Conservation (phyloP, 371 early-diverging fungal species). For the Sporodiniella umbellata region DNA sequence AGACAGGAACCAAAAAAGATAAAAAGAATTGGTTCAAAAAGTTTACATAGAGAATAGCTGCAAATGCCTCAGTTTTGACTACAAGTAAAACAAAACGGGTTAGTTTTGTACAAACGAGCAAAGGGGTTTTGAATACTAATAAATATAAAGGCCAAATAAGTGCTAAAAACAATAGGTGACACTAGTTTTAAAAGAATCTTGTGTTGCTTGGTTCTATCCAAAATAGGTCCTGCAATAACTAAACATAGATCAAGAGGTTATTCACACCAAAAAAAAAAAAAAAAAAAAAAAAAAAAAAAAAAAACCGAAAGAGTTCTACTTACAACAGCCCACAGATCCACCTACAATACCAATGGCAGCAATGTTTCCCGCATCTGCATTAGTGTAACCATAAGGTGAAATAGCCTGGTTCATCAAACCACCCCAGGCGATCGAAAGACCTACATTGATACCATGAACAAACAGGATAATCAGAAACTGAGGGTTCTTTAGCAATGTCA, state of each 20-base stretch:
- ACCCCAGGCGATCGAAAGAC: slow-evolving; percentile 62
- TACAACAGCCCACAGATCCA: slow-evolving; percentile 51
- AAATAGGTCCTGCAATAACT: slow-evolving; percentile 47
- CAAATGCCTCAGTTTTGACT: slow-evolving; percentile 38
- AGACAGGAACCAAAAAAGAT: slow-evolving; percentile 40
- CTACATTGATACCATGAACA: slow-evolving; percentile 57
- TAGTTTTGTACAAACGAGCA: not conserved
- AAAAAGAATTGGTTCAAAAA: slow-evolving; percentile 34
- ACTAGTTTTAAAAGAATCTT: slow-evolving; percentile 41
- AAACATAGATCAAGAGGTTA: no score
- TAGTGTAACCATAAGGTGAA: slow-evolving; percentile 61
- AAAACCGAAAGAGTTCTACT: not conserved
- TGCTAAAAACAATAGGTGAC: slow-evolving; percentile 48
- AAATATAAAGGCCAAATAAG: slow-evolving; percentile 51
- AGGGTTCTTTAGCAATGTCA: slow-evolving; percentile 43
- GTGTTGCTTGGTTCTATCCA: slow-evolving; percentile 55
- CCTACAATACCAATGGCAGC: slow-evolving; percentile 56
- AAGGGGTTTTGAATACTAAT: slow-evolving; percentile 23
- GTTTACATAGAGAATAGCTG: slow-evolving; percentile 35
- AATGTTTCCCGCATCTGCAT: slow-evolving; percentile 56
- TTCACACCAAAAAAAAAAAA: not conserved
- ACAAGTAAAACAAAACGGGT: not conserved
- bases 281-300: not conserved
- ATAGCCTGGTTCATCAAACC: slow-evolving; percentile 60
- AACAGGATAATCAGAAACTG: slow-evolving; percentile 55